Percentiles rank a stretch among this genome's conserved stretches.
These are phyloP conservation scores for Kluyveromyces sp. DNA, from an alignment of 1,139 yeast genomes.

Conservation along the genomic window DNA sequence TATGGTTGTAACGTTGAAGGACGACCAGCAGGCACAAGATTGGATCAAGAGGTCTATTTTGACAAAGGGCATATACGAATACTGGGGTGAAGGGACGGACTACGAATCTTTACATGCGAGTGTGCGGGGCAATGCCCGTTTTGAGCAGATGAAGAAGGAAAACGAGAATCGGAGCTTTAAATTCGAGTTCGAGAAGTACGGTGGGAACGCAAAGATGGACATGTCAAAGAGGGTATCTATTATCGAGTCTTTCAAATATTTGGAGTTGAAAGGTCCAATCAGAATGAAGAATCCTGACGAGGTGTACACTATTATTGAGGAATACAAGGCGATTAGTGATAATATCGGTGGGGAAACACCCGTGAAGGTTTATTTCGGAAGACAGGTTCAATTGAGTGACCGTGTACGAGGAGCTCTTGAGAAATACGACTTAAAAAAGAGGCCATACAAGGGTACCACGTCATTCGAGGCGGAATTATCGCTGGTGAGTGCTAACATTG, in stretches of 20 bases:
- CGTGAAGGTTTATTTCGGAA: constrained; percentile 61
- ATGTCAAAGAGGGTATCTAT: constrained; percentile 49
- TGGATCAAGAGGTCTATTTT: constrained; percentile 64
- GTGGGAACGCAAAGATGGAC: constrained; percentile 36
- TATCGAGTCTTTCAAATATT: constrained; percentile 65
- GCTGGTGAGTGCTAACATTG: constrained; percentile 77
- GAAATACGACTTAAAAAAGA: constrained; percentile 67
- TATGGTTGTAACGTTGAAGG: constrained; percentile 52
- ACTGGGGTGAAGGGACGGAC: constrained; percentile 67
- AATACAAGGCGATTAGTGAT: constrained; percentile 44
- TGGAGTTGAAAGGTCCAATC: constrained; percentile 71
- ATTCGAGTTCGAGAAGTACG: constrained; percentile 72
- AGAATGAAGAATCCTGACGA: constrained; percentile 73
- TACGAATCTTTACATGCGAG: constrained; percentile 51
- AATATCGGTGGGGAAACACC: constrained; percentile 49
- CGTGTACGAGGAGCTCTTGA: constrained; percentile 60
- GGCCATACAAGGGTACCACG: constrained; percentile 91
- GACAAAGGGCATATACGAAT: constrained; percentile 70
- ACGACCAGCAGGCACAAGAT: constrained; percentile 58
- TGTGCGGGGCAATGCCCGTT: constrained; percentile 34
- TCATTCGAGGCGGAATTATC: constrained; percentile 90
- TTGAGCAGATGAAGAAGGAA: constrained; percentile 15
- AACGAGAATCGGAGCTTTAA: constrained; percentile 53
- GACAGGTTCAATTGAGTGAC: constrained; percentile 58
- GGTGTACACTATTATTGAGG: constrained; percentile 65